These are phyloP conservation scores for Trichoderma sp. DNA, from an alignment of 2,329 filamentous ascomycete genomes.

Conservation along the genomic window DNA sequence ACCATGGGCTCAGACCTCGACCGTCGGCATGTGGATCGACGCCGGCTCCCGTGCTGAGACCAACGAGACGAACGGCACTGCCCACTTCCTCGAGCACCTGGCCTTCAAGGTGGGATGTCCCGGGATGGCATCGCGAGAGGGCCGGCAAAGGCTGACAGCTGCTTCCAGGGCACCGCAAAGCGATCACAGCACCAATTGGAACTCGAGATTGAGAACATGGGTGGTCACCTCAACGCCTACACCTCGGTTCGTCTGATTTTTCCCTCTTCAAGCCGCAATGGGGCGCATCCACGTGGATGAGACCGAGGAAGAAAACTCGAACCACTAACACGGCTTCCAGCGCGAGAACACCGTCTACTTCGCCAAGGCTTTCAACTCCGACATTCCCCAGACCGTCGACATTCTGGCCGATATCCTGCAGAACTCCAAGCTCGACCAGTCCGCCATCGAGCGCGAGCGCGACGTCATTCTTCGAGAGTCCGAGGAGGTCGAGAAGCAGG, in stretches of 20 bases:
- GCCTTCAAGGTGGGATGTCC: constrained; percentile 84
- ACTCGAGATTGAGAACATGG: constrained; percentile 99
- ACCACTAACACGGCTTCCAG: constrained; percentile 48
- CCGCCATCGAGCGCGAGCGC: constrained; percentile 94
- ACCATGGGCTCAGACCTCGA: constrained; percentile 96
- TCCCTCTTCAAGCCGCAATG: constrained; percentile 21
- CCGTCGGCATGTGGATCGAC: constrained; percentile 99
- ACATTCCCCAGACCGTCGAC: constrained; percentile 94
- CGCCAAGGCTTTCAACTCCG: constrained; percentile 97
- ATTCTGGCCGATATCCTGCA: constrained; percentile 99
- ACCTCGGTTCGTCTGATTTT: constrained; percentile 76
- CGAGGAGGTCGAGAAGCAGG: constrained; percentile 99
- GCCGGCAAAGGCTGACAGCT: constrained; percentile 19
- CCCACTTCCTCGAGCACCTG: constrained; percentile 99
- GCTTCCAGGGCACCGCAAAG: constrained; percentile 78
- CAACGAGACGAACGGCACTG: constrained; percentile 97
- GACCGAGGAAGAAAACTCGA: background rate
- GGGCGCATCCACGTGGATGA: constrained; percentile 6
- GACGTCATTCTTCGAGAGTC: constrained; percentile 98
- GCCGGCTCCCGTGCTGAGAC: constrained; percentile 98
- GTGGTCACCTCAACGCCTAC: constrained; percentile 98
- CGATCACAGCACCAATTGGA: constrained; percentile 96
- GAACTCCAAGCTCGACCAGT: constrained; percentile 95
- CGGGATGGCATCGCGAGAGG: constrained; percentile 7
- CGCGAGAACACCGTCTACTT: constrained; percentile 99